Conservation (phyloP, 1,139 yeast genomes). For the Suhomyces coccinellae region DNA sequence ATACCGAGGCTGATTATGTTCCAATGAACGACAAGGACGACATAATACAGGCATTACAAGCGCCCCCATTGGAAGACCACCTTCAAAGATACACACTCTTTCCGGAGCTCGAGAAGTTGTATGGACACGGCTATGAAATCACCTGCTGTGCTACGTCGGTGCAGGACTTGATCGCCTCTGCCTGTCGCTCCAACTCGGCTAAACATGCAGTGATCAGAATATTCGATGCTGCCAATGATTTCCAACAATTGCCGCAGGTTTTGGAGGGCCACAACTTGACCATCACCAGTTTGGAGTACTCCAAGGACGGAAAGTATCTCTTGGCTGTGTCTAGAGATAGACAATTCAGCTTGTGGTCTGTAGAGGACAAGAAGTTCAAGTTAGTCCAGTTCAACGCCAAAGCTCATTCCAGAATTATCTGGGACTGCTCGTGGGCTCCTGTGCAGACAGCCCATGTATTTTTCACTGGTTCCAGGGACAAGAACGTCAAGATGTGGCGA, state of each 20-base stretch:
- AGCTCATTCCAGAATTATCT: conserved; percentile 88
- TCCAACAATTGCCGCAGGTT: conserved; percentile 36
- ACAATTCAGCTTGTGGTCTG: conserved; percentile 75
- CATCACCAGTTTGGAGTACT: conserved; percentile 77
- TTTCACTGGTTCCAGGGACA: conserved; percentile 88
- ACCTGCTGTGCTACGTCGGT: conserved; percentile 75
- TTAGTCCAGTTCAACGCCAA: conserved; percentile 53
- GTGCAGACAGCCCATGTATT: conserved; percentile 41
- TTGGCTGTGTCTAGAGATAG: conserved; percentile 91
- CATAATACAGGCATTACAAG: conserved; percentile 41
- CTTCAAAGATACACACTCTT: conserved; percentile 88
- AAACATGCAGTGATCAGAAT: conserved; percentile 85
- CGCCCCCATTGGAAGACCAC: conserved; percentile 86
- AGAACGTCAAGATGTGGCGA: conserved; percentile 71
- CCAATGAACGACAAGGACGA: conserved; percentile 46
- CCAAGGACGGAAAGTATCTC: conserved; percentile 66
- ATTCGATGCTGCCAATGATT: conserved; percentile 56
- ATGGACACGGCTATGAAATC: conserved; percentile 97
- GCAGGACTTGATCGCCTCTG: conserved; percentile 74
- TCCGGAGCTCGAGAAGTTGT: conserved; percentile 92
- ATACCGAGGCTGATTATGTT: conserved; percentile 35
- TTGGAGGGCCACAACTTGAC: conserved; percentile 75
- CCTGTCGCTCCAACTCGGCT: conserved; percentile 85
- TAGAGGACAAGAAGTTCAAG: conserved; percentile 47
- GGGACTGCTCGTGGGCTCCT: conserved; percentile 93